Base-by-base conservation (phyloP, 225 moss, liverwort and hornwort species). In the Takakia lepidozioides region DNA sequence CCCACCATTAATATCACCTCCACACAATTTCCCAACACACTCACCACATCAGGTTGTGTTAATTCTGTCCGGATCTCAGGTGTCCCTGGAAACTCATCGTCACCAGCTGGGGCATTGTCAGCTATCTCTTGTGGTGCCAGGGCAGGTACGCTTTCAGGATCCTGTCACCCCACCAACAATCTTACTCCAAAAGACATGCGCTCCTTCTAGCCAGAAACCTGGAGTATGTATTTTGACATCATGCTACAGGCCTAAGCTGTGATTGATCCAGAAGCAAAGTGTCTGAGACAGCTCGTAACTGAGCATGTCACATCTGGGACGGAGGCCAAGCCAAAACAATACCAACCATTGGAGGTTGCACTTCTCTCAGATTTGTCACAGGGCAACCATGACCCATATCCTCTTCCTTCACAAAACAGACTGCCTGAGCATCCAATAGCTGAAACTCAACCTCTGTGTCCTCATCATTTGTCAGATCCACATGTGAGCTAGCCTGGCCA, bases 391-490 rank as follows among this genome's bases (percentile, higher is more conserved):
- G 21, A 18, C 32, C 56, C 48, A 43, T 49, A 28, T 46, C 64
- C 49, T 71, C 60, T 27, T 18, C 42, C 26, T 72, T 66, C n/a
- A n/a, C n/a, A n/a, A n/a, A n/a, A n/a, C n/a, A n/a, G 52, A 56
- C 34, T 54, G 46, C 29, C 28, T 50, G 42, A 60, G 66, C 63
- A 35, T 42, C 38, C 21, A 55, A 62, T 20, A 63, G 19, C 56
- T 74, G 59, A 30, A 67, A 66, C 48, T 67, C 60, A 30, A 61
- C 42, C 20, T 80, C 80, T 7, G 50, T 48, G 50, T 58, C 61
- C 15, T 54, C 70, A 36, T 67, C 61, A 17, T 64, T 53, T 25
- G 57, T 48, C 36, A 71, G 54, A 58, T 80, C 64, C 44, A 74
- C 70, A 34, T 37, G 19, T 13, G 48, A 27, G 48, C 27, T 27